Conservation (phyloP, 73 alveolate species). For the Tetrahymena elliotti region DNA sequence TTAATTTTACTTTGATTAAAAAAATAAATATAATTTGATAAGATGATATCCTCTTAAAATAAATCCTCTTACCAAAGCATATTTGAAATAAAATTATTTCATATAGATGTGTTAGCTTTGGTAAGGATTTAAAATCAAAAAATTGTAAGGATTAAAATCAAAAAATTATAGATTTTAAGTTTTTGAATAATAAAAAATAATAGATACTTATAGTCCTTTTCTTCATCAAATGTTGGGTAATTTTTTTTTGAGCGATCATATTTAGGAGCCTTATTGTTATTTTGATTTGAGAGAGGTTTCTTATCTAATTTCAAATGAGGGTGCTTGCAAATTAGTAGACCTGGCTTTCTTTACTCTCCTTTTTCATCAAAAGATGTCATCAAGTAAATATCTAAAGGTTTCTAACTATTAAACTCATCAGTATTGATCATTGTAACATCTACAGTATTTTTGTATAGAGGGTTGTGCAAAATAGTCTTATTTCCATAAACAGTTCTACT, state of each 20-base stretch:
- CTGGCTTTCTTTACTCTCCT: not conserved
- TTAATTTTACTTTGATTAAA: not conserved
- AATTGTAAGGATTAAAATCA: not conserved
- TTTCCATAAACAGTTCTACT: not conserved
- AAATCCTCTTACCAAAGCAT: too few relatives aligned
- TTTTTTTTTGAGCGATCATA: not conserved
- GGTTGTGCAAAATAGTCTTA: not conserved
- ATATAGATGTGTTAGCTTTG: too few relatives aligned
- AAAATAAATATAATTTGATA: not conserved
- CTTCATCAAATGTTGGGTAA: not conserved
- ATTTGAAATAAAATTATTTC: too few relatives aligned
- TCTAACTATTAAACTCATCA: not conserved
- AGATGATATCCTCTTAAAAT: too few relatives aligned
- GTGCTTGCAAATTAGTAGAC: not conserved
- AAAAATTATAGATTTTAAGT: too few relatives aligned
- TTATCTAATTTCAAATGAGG: not conserved
- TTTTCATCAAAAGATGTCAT: not conserved
- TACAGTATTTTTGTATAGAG: not conserved
- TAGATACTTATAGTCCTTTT: not conserved
- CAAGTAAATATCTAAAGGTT: not conserved
- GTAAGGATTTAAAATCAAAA: too few relatives aligned
- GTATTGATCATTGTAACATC: not conserved
- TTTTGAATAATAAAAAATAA: not conserved
- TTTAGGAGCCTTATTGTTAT: not conserved
- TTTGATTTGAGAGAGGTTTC: not conserved